These are phyloP conservation scores for Echium plantagineum DNA, from an alignment of 257 asterid genomes.

Conservation along the genomic window DNA sequence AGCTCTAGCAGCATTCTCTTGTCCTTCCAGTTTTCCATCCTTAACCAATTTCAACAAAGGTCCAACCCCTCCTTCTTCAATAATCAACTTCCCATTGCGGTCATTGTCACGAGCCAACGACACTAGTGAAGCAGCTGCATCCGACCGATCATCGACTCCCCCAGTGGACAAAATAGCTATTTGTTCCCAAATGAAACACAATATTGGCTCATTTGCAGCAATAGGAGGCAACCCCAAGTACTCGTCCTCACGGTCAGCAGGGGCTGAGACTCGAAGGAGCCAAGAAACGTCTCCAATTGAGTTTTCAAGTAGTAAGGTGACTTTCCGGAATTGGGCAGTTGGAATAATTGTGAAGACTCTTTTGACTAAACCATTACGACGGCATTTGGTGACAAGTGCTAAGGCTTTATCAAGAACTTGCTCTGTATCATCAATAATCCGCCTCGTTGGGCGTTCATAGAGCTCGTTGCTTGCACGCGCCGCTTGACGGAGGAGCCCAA, in stretches of 20 bases:
- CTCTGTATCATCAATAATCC: conserved; percentile 63
- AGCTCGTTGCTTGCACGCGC: conserved; percentile 71
- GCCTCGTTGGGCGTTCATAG: conserved; percentile 65
- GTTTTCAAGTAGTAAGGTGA: conserved; percentile 48
- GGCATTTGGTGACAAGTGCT: conserved; percentile 47
- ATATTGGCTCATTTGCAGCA: conserved; percentile 69
- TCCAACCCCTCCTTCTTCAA: conserved; percentile 70
- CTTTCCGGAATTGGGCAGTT: conserved; percentile 62
- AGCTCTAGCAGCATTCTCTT: conserved; percentile 53
- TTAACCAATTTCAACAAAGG: conserved; percentile 47
- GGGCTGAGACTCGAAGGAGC: conserved; percentile 72
- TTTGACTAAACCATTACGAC: conserved; percentile 51
- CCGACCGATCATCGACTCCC: conserved; percentile 39
- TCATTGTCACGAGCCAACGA: conserved; percentile 54
- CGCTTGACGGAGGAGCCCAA: conserved; percentile 57
- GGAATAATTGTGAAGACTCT: conserved; percentile 68
- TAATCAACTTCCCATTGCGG: conserved; percentile 55
- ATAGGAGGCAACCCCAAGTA: conserved; percentile 68
- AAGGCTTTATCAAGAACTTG: conserved; percentile 48
- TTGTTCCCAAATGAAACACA: conserved; percentile 69
- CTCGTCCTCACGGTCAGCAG: conserved; percentile 48
- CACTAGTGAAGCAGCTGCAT: conserved; percentile 58
- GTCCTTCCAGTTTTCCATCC: conserved; percentile 61
- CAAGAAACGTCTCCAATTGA: conserved; percentile 77
- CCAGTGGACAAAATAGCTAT: conserved; percentile 57